Conservation (phyloP, 2,329 filamentous ascomycete genomes). For the Metarhizium brunneum region DNA sequence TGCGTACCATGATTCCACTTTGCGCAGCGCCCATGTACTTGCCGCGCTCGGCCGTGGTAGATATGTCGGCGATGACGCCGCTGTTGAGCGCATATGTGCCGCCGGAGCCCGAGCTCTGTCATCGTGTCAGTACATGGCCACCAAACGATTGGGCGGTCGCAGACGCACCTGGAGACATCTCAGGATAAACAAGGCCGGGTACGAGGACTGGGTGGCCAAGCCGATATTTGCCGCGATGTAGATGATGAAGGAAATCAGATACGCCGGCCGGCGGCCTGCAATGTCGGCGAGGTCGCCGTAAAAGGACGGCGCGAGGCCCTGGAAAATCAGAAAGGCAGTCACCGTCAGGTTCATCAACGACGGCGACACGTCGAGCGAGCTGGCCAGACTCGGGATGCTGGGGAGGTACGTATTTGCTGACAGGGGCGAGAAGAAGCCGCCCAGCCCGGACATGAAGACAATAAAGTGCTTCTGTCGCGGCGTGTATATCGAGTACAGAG, state of each 20-base stretch:
- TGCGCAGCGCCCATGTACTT: conserved; percentile 39
- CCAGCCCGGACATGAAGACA: conserved; percentile 5
- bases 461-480: conserved; percentile 4
- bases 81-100: conserved; percentile 43
- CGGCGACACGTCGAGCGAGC: conserved; percentile 23
- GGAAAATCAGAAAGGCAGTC: conserved; percentile 37
- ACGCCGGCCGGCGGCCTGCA: conserved; percentile 37
- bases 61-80: conserved; percentile 48
- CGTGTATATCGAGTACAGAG: conserved; percentile 5
- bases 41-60: conserved; percentile 46
- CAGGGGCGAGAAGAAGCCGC: conserved; percentile 4
- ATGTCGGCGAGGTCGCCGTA: conserved; percentile 41
- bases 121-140: background rate
- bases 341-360: conserved; percentile 28
- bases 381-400: conserved; percentile 30
- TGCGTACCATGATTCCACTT: conserved; percentile 30
- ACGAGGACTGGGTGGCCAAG: conserved; percentile 31
- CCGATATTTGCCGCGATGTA: conserved; percentile 37
- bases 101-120: conserved; percentile 35
- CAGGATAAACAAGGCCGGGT: conserved; percentile 34
- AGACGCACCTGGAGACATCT: conserved; percentile 31
- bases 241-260: conserved; percentile 35
- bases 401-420: conserved; percentile 32
- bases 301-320: conserved; percentile 40
- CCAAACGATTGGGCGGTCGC: too few relatives aligned